These are phyloP conservation scores for Raffaelea ambrosiae DNA, from an alignment of 2,329 filamentous ascomycete genomes.

Conservation along the genomic window DNA sequence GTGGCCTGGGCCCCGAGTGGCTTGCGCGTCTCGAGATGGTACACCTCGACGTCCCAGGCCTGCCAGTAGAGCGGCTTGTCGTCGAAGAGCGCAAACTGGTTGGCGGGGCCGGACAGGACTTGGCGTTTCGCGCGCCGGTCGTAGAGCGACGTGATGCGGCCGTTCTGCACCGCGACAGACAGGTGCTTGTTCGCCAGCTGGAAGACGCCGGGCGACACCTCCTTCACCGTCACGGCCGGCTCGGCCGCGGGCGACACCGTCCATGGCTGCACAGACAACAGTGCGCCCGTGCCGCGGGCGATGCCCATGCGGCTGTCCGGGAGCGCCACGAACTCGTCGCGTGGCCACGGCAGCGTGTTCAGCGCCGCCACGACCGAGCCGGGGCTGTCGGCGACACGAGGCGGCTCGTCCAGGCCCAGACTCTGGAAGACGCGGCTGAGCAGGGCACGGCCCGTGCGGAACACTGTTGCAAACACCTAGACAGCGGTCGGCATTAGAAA, in stretches of 20 bases:
- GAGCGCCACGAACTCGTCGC: conserved; percentile 63
- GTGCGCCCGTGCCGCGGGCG: conserved; percentile 46
- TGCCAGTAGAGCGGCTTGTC: conserved; percentile 98
- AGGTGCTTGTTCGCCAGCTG: conserved; percentile 73
- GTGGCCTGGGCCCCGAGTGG: conserved; percentile 64
- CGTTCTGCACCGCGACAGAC: conserved; percentile 61
- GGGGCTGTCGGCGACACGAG: no score
- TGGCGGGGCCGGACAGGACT: conserved; percentile 71
- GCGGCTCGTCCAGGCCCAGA: conserved; percentile 12
- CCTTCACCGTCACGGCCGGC: conserved; percentile 43
- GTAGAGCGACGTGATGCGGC: conserved; percentile 75
- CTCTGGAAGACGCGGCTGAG: conserved; percentile 49
- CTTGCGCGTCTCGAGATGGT: conserved; percentile 78
- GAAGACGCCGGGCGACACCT: conserved; percentile 55
- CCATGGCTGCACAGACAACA: conserved; percentile 43
- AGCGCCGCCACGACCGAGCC: conserved; percentile 41
- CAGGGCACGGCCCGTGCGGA: conserved; percentile 79
- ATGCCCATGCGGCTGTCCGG: conserved; percentile 44
- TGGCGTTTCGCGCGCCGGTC: conserved; percentile 69
- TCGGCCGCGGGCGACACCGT: conserved; percentile 27
- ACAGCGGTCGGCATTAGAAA: no score
- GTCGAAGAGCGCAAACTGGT: conserved; percentile 90
- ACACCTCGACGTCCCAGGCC: conserved; percentile 97
- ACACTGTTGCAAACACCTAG: no score
- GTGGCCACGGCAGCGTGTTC: conserved; percentile 83